Evolutionary conservation across 495 filamentous ascomycete species (phyloP), one percentile per base, ranked within the genome.

Genomic region (Durotheca rogersii): DNA sequence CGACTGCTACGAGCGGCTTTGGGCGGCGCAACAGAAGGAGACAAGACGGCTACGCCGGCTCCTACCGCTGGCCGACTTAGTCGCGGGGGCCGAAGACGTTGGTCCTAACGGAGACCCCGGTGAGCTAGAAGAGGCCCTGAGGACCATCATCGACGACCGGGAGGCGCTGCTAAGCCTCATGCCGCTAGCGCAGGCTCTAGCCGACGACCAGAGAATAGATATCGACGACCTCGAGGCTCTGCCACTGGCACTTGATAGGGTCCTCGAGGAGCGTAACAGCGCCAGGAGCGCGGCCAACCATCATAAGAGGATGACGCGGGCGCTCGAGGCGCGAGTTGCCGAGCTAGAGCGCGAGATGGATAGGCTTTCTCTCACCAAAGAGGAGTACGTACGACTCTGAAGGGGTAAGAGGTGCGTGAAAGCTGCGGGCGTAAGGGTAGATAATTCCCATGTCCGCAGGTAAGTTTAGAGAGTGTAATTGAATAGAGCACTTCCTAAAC

Each of bases 141-240:
- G 41, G 15, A 9, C 2, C 6, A 53, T 65, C 10, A 56, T 61
- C 18, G 30, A 31, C 4, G 61, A 62, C 16, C 58, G 48, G 14
- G 31, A 45, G 2, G 38, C 21, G 31, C 41, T 65, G 12, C 30
- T 29, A 2, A 50, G 48, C 9, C 41, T 61, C 4, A 21, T 56
- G 1, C 61, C 61, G 3, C 35, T 65, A 1, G 58, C 58, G 5
- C 9, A 47, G 1, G 39, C 27, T n/a, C 25, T 65, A 12, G 56
- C 58, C 7, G 35, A 35, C 12, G 52, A 65, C 37, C 58, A 57
- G 42, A 42, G 47, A 6, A 10, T 55, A 11, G 51, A 55, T 21
- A 11, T 42, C 4, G 25, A 42, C 17, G 40, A 60, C 36, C 39
- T 55, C 9, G 44, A 47, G 19, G 18, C 21, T 9, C 31, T 60